Evolutionary conservation across 257 asterid genomes (phyloP).

Genomic region (Gynochthodes officinalis): DNA sequence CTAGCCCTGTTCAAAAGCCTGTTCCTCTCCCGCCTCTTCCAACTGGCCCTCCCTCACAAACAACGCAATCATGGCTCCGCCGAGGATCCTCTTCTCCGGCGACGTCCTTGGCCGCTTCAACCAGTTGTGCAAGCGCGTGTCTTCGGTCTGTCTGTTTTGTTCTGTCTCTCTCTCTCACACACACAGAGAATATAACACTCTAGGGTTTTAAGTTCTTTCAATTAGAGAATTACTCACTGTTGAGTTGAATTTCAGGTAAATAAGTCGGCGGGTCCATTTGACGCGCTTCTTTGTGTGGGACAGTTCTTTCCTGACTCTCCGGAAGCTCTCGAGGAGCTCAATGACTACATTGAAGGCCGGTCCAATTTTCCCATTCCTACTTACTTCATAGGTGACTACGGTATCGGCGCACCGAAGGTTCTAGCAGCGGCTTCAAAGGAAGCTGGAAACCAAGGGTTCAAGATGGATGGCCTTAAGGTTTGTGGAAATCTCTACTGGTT

Average conservation of each 20-base stretch:
- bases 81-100: conserved; percentile 87
- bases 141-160: conserved; percentile 38
- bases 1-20: neutral
- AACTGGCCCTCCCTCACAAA: neutral
- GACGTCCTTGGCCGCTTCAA: conserved; percentile 89
- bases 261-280: conserved; percentile 96
- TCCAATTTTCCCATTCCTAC: conserved; percentile 64
- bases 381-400: conserved; percentile 92
- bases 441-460: conserved; percentile 73
- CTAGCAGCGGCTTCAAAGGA: conserved; percentile 59
- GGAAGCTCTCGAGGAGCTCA: conserved; percentile 74
- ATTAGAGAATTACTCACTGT: conserved; percentile 3
- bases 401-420: conserved; percentile 61
- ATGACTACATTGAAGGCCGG: conserved; percentile 70
- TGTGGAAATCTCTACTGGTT: conserved; percentile 84
- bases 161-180: neutral
- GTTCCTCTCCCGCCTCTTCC: conserved; percentile 12
- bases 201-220: neutral
- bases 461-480: conserved; percentile 90
- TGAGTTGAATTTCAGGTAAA: conserved; percentile 58
- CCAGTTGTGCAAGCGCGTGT: conserved; percentile 82
- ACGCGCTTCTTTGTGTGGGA: conserved; percentile 87
- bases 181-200: neutral
- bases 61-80: conserved; percentile 47
- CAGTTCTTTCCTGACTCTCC: conserved; percentile 82